Base-by-base conservation (phyloP, 202 grass and related monocot genomes). In the Brachypodium distachyon region DNA sequence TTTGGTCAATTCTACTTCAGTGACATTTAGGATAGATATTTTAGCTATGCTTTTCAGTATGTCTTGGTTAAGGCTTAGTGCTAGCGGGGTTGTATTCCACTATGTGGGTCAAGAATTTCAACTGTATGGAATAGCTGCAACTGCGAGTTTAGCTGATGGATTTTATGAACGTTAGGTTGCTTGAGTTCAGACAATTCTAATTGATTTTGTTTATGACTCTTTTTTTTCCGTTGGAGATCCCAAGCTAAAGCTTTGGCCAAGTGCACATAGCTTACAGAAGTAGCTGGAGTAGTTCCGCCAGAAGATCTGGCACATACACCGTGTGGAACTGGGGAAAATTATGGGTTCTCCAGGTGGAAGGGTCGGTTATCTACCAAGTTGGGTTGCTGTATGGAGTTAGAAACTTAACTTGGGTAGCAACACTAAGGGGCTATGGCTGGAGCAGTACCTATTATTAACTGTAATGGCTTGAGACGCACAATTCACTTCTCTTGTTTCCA, bases 141-240 rank as follows among this genome's bases (percentile, higher is more conserved):
- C 22, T 51, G 70, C 38, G 16, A 51, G 32, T 27, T 46, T 23
- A 41, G 13, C 40, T 55, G 17, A 43, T 17, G 12, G 46, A 23
- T 40, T 67, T 57, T 25, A 47, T 6, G 27, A 28, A 22, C 13
- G 21, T 27, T 63, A 63, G 18, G 40, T 57, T 41, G 38, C 70
- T 74, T 74, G 37, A 13, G 21, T 25, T 67, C 9, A 27, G 50
- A 67, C n/a, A 28, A 29, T 42, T 42, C 50, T 18, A 65, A 56
- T 28, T 82, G 11, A 74, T 72, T 63, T 82, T 72, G 5, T 55
- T 46, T 47, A n/a, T n/a, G 53, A 57, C 22, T n/a, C 27, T 54
- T 52, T 1, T 10, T 23, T 62, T 72, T 52, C 65, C 26, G 21
- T 70, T 76, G 78, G 7, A 47, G 21, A 36, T 53, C 36, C 33